Base-by-base conservation (phyloP, 176 grass and related monocot genomes). In the Dendrocalamus sinicus region DNA sequence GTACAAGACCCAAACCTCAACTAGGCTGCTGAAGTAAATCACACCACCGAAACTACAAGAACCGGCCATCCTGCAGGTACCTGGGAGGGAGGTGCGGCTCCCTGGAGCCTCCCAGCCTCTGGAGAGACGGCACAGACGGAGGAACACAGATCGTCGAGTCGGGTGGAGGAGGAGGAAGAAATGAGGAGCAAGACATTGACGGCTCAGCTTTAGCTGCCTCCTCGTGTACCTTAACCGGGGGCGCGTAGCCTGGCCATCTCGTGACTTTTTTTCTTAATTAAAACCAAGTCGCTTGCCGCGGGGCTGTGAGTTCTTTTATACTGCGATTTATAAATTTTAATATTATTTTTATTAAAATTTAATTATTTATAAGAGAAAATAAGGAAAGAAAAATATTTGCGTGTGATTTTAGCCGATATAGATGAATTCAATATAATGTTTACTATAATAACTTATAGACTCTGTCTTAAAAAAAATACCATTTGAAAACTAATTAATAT, bases 141-240 rank as follows among this genome's bases (percentile, higher is more conserved):
- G 26, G 74, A 86, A 76, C 54, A 24, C 40, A 67, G 51, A 43
- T 17, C 70, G 83, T 9, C 70, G 72, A 71, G 72, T 71, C 45
- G 68, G 67, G 51, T 48, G 65, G 84, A 24, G 80, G 82, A 11
- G 40, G 66, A 86, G 58, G 17, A 47, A 23, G 65, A 72, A 32
- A 32, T 32, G 84, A 83, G 84, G 89, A 54, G 80, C 23, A 7
- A 74, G 80, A 75, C 48, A 83, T 57, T 55, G 84, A 83, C 84
- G 89, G 84, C 57, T 73, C 84, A 37, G 72, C 43, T 78, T 75
- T 75, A 2, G 77, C 12, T 62, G 0, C 77, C 46, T 73, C 43
- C 65, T 55, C 64, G 43, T 82, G 69, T 84, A 35, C 57, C 9
- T 3, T 39, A 45, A n/a, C 41, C 12, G 61, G 87, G 70, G 76